Evolutionary conservation across 1,284 basidiomycete species (phyloP).

Genomic region (Leucoagaricus sp.): DNA sequence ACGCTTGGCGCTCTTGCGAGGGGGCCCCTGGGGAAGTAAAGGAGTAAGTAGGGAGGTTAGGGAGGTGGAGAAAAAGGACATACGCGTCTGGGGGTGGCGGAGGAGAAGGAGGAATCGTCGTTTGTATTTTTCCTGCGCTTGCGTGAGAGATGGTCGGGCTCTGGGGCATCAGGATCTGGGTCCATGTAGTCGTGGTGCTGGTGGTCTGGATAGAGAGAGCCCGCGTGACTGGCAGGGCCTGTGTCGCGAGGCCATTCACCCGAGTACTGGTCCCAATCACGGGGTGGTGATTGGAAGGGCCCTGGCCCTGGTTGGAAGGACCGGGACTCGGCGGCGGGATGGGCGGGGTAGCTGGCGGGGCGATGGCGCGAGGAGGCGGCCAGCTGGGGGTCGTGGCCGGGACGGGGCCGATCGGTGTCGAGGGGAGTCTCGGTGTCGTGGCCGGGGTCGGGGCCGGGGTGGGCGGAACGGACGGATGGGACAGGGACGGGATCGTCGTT

Average conservation of each 20-base stretch:
- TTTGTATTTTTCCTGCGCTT: slow-evolving; percentile 20
- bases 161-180: slow-evolving; percentile 7
- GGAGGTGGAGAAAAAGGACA: background rate
- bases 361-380: slow-evolving; percentile 13
- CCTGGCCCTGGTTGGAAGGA: slow-evolving; percentile 14
- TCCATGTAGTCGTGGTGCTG: slow-evolving; percentile 13
- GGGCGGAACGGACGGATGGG: slow-evolving; percentile 23
- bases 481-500: slow-evolving; percentile 60
- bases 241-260: slow-evolving; percentile 16
- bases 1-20: slow-evolving; percentile 14
- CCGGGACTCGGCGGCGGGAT: slow-evolving; percentile 5
- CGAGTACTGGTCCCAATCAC: slow-evolving; percentile 17
- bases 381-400: background rate
- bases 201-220: slow-evolving; percentile 13
- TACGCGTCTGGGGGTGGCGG: slow-evolving; percentile 17
- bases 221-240: slow-evolving; percentile 9
- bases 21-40: slow-evolving; percentile 5
- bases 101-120: slow-evolving; percentile 16
- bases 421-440: slow-evolving; percentile 27
- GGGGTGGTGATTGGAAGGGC: slow-evolving; percentile 15
- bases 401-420: slow-evolving; percentile 21
- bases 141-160: slow-evolving; percentile 10
- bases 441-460: slow-evolving; percentile 13
- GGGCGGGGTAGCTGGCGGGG: slow-evolving; percentile 2
- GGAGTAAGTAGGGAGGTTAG: background rate